Percentiles rank a stretch among this genome's conserved stretches.
phyloP scores from a whole-genome alignment of 306 rosid species.

The Comarum palustre region DNA sequence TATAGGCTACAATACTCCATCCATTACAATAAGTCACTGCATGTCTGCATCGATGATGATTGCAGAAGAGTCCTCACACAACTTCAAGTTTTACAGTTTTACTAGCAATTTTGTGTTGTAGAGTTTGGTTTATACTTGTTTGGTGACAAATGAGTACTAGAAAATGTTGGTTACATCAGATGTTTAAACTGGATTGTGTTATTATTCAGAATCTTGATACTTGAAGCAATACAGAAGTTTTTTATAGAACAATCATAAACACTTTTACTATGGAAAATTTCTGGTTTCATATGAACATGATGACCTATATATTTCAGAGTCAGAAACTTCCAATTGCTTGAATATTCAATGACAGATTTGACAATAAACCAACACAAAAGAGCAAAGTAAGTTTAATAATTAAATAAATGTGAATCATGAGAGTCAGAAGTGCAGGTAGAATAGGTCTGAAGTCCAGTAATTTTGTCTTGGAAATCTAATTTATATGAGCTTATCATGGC shows the following conservation, averaged over 20 bases:
- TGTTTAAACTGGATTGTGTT: neutral
- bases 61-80: conserved; percentile 10
- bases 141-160: neutral
- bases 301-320: neutral
- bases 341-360: neutral
- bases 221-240: neutral
- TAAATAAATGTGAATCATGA: neutral
- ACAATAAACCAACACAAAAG: neutral
- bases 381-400: neutral
- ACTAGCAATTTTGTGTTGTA: neutral
- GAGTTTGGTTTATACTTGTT: neutral
- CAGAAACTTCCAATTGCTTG: neutral
- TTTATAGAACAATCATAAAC: neutral
- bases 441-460: neutral
- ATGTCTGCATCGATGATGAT: neutral
- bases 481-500: too few species aligned
- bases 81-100: neutral
- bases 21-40: conserved; percentile 32
- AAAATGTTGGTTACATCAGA: neutral
- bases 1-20: conserved; percentile 19
- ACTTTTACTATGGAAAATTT: too few species aligned
- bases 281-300: neutral
- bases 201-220: neutral
- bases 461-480: too few species aligned
- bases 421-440: neutral